Evolutionary conservation across 208 protist genomes (phyloP).

Genomic region (Trypanosoma cruzi): DNA sequence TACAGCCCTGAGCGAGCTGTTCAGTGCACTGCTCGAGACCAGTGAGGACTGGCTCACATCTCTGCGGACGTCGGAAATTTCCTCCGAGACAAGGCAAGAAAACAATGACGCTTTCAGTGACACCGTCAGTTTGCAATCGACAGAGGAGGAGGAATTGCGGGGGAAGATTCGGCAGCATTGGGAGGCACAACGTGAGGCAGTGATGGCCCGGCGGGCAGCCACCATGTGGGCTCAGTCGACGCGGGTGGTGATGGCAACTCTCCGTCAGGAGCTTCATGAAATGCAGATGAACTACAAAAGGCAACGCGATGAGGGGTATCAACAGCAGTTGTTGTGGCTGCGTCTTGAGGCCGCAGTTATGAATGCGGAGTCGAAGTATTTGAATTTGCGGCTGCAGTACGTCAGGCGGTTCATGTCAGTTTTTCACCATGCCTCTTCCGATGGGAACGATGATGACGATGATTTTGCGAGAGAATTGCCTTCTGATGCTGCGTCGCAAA

Average conservation of each 20-base stretch:
- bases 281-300: neutral
- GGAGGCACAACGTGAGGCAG: neutral
- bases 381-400: slow-evolving; percentile 1
- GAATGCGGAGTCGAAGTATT: slow-evolving; percentile 2
- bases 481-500: neutral
- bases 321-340: neutral
- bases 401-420: neutral
- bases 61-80: neutral
- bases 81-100: neutral
- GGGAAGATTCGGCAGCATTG: neutral
- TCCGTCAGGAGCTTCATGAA: neutral
- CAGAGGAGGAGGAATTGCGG: neutral
- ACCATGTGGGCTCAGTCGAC: neutral
- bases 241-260: neutral
- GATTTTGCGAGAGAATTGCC: neutral
- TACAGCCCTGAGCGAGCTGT: neutral
- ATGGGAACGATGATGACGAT: neutral
- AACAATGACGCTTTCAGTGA: neutral
- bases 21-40: neutral
- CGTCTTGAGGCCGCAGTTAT: neutral
- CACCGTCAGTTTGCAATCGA: neutral
- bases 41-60: slow-evolving; percentile 7
- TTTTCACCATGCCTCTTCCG: neutral
- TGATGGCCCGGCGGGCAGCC: neutral
- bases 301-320: too few relatives aligned